Base-by-base conservation (phyloP, 148 eudicot genomes). In the Camellia granthamiana region DNA sequence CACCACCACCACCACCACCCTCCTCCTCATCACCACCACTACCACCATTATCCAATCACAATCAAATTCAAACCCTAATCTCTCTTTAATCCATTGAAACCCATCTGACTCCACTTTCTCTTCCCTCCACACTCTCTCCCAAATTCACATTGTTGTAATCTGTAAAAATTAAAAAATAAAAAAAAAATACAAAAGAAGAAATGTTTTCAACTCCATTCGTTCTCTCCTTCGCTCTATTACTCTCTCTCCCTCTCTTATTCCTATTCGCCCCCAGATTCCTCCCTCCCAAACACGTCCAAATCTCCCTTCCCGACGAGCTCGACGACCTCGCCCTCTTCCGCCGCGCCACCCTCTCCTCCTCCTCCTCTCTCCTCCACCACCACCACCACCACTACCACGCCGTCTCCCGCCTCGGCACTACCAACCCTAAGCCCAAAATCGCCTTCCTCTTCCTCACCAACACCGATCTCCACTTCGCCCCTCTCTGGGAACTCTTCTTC, bases 361-460 rank as follows among this genome's bases (percentile, higher is more conserved):
- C 38, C 38, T 30, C 38, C 1, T 30, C 38, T 30, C 38, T 76
- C 84, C 58, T 63, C 81, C 49, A 7, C 54, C 42, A 64, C 30
- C 51, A 38, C 71, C 83, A 62, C 74, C 81, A 21, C 79, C 74
- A 12, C 41, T 79, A 79, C 78, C 46, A 83, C 76, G 66, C 86
- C 54, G 78, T 77, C 44, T 64, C 78, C 13, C 86, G 83, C n/a
- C 79, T 87, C n/a, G 83, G 84, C 76, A 63, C 85, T 30, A 42
- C 85, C 49, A 72, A 76, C 66, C 82, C 74, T 5, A 83, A 80
- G 14, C 95, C 92, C 71, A 91, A 90, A 42, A 84, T 91, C 81
- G 95, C 95, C 51, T 91, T 91, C 75, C 77, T 91, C 30, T 91
- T 91, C 83, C 84, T 92, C 74, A 92, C 90, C 6, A 85, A 84